Base-by-base conservation (phyloP, 371 early-diverging fungal genomes). In the Agmasoma carcini region DNA sequence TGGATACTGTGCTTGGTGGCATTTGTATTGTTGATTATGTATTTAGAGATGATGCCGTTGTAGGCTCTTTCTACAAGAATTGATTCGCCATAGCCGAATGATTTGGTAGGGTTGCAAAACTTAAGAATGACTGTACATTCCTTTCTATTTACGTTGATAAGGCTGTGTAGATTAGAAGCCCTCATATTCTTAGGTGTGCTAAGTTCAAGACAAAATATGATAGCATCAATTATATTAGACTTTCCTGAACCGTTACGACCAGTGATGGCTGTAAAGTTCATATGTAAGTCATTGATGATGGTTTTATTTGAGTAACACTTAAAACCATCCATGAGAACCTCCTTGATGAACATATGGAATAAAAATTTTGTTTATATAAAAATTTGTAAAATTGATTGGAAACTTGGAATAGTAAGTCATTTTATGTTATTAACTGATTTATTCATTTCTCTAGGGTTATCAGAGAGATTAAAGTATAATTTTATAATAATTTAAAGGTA, bases 211-310 rank as follows among this genome's bases (percentile, higher is more conserved):
- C 88, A 93, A 77, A 99, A 99, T 68, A 96, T 89, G 65, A 99
- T 90, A 22, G 92, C 90, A 71, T 97, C 98, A 23, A 99, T 78
- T 48, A 99, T 85, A 77, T 97, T 97, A 17, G 90, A 90, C 72
- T 98, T 98, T 36, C 99, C 99, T 2, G 90, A 86, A 20, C 99
- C 99, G 72, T 98, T 98, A 33, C 96, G 79, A 31, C 99, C 99
- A 2, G 97, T 97, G 63, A 98, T 92, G 25, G 95, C 94, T 70
- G 90, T 98, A 75, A 95, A 96, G 17, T 39, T 38, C 26, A 39
- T 61, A 62, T 66, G 68, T 27, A 75, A 25, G 15, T 65, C 54
- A 2, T 39, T 56, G 14, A 75, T 52, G 19, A 48, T 37, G 14
- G 66, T 66, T 30, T 40, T 63, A 9, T 60, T 30, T 26, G 63